phyloP scores from a whole-genome alignment of 1,284 basidiomycete species.

The Violaceomyces palustris region DNA sequence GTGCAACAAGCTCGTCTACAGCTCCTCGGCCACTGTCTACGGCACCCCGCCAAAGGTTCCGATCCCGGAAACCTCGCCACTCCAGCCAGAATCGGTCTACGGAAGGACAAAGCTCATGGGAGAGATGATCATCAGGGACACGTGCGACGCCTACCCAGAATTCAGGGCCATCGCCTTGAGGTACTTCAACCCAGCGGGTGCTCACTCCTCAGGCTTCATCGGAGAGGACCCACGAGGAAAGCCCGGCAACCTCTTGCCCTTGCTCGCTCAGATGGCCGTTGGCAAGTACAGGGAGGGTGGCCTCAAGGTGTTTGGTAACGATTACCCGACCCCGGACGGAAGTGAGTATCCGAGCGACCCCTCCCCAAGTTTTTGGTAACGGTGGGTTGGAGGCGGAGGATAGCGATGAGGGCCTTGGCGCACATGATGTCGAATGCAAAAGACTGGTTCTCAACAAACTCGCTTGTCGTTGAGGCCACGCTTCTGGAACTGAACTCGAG shows the following conservation, averaged over 20 bases:
- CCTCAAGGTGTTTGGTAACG: conserved; percentile 92
- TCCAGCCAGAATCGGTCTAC: conserved; percentile 87
- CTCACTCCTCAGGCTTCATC: conserved; percentile 89
- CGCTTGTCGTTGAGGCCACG: not conserved
- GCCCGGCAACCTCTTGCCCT: conserved; percentile 88
- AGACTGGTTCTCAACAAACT: not conserved
- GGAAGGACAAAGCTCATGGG: conserved; percentile 93
- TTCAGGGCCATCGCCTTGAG: conserved; percentile 80
- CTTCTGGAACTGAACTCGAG: not conserved
- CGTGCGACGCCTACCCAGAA: conserved; percentile 71
- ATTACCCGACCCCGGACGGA: conserved; percentile 94
- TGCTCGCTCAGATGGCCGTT: conserved; percentile 91
- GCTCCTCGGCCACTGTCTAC: conserved; percentile 98
- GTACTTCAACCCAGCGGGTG: conserved; percentile 97
- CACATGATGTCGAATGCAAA: not conserved
- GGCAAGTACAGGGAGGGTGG: conserved; percentile 76
- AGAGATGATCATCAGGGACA: conserved; percentile 83
- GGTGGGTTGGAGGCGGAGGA: not conserved
- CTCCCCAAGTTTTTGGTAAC: too few relatives aligned
- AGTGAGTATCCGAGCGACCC: too few relatives aligned
- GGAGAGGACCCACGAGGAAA: conserved; percentile 94
- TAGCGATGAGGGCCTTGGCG: not conserved
- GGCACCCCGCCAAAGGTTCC: conserved; percentile 87
- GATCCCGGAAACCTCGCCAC: conserved; percentile 84
- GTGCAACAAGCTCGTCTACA: conserved; percentile 85